Percentiles rank a stretch among this genome's conserved stretches.
Conservation (phyloP, 345 rosid species). For the Citrus inodora region DNA sequence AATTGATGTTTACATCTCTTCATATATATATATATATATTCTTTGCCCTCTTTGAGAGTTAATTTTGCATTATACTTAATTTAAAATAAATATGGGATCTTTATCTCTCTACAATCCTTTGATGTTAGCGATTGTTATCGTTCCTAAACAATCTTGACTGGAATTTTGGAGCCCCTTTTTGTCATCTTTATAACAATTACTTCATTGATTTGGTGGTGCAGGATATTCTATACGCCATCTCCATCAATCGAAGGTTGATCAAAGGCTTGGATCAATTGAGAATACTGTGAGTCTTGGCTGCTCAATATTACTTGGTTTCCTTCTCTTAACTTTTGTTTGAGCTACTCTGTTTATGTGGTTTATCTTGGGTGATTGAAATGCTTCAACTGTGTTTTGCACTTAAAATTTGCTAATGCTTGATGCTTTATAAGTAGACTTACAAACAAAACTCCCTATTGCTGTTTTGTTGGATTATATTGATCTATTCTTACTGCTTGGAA, state of each 20-base stretch:
- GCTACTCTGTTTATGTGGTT: neutral
- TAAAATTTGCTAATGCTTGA: neutral
- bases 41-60: neutral
- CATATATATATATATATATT: neutral
- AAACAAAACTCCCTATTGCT: neutral
- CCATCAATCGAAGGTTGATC: slow-evolving; percentile 55
- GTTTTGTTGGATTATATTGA: neutral
- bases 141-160: neutral
- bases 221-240: slow-evolving; percentile 59
- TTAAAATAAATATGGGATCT: neutral
- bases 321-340: neutral
- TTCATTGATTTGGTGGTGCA: slow-evolving; percentile 17
- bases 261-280: slow-evolving; percentile 68
- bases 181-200: neutral
- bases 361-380: neutral
- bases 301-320: neutral
- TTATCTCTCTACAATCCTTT: neutral
- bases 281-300: slow-evolving; percentile 46
- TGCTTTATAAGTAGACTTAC: neutral
- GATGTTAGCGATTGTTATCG: neutral
- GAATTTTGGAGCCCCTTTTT: neutral
- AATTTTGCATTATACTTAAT: neutral
- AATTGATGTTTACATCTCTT: neutral
- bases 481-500: neutral
- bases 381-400: neutral